These are phyloP conservation scores for Lactarius quietus DNA, from an alignment of 768 basidiomycete species.

Conservation along the genomic window DNA sequence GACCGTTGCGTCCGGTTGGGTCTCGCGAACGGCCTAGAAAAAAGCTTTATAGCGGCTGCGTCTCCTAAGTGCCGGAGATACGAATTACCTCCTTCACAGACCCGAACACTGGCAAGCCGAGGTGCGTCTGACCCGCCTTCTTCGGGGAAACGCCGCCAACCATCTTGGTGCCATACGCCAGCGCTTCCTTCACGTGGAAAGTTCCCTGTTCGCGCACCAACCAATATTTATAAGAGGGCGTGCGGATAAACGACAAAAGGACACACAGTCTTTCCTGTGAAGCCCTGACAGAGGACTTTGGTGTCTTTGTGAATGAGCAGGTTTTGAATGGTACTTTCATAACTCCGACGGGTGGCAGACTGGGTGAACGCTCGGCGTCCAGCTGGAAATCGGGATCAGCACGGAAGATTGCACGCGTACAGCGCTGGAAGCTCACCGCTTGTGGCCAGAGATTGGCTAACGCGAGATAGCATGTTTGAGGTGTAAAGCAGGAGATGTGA, in stretches of 20 bases:
- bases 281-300: conserved; percentile 84
- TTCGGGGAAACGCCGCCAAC: conserved; percentile 96
- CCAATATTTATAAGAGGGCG: not conserved
- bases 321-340: conserved; percentile 89
- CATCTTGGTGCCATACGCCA: conserved; percentile 95
- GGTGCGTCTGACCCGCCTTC: conserved; percentile 94
- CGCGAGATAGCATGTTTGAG: conserved; percentile 54
- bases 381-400: conserved; percentile 35
- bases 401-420: not conserved
- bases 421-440: conserved; percentile 41
- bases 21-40: conserved; percentile 76
- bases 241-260: conserved; percentile 28
- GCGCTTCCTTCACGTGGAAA: conserved; percentile 91
- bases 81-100: conserved; percentile 77
- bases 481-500: conserved; percentile 4
- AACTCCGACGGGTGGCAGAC: conserved; percentile 68
- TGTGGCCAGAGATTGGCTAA: conserved; percentile 52
- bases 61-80: not conserved
- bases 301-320: conserved; percentile 93
- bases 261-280: conserved; percentile 90
- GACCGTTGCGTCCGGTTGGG: conserved; percentile 88
- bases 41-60: conserved; percentile 12
- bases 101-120: conserved; percentile 93
- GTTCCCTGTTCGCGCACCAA: conserved; percentile 63
- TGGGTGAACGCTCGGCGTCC: conserved; percentile 80